These are phyloP conservation scores for Thermothelomyces thermophilus DNA, from an alignment of 2,329 filamentous ascomycete species.

Conservation along the genomic window DNA sequence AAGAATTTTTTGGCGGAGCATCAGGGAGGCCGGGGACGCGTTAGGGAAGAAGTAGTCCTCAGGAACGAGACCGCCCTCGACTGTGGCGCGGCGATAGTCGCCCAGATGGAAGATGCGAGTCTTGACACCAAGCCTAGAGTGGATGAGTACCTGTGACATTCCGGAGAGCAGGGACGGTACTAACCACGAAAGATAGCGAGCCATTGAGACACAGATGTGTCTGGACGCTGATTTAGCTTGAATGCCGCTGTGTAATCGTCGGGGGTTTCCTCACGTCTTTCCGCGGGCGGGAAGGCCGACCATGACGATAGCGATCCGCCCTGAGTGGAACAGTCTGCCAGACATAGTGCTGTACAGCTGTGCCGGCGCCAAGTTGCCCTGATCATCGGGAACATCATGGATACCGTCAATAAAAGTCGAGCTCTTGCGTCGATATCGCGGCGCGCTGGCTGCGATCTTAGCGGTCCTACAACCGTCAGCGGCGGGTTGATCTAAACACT, in stretches of 20 bases:
- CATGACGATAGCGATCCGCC: constrained; percentile 93
- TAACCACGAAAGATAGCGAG: constrained; percentile 85
- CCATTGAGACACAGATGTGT: constrained; percentile 91
- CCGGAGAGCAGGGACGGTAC: constrained; percentile 22
- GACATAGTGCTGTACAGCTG: constrained; percentile 99
- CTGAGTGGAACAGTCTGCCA: constrained; percentile 91
- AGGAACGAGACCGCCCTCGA: constrained; percentile 78
- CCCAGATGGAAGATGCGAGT: constrained; percentile 96
- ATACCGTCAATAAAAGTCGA: constrained; percentile 97
- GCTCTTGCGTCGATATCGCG: constrained; percentile 83
- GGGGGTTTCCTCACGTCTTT: constrained; percentile 65
- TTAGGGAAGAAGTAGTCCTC: constrained; percentile 98
- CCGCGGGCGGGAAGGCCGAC: constrained; percentile 91
- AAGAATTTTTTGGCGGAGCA: constrained; percentile 91
- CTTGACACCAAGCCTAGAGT: constrained; percentile 79
- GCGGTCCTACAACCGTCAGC: constrained; percentile 57
- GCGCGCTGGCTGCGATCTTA: constrained; percentile 85
- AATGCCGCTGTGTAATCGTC: not conserved
- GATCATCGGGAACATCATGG: constrained; percentile 80
- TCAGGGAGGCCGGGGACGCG: constrained; percentile 84
- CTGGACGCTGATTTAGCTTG: constrained; percentile 36
- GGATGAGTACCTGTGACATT: constrained; percentile 16
- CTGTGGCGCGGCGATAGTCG: constrained; percentile 88
- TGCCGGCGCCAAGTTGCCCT: constrained; percentile 72
- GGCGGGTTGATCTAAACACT: no score